phyloP scores from a whole-genome alignment of 192 early-diverging fungal species.

The Backusella circina region DNA sequence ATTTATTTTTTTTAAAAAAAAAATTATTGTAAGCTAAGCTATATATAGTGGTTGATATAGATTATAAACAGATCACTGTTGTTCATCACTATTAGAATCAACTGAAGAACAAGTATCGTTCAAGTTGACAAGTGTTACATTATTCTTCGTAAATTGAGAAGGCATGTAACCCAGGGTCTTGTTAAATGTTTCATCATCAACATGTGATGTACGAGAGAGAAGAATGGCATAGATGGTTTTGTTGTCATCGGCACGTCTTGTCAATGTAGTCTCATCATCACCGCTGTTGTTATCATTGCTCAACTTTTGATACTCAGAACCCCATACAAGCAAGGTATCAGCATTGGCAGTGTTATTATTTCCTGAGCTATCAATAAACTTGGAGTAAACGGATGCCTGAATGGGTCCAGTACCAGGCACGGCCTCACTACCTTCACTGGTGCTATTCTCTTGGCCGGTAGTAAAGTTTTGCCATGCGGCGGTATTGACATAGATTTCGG shows the following conservation, averaged over 20 bases:
- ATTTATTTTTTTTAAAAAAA: background rate
- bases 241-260: background rate
- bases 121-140: background rate
- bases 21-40: background rate
- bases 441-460: background rate
- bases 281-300: background rate
- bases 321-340: background rate
- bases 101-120: background rate
- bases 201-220: background rate
- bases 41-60: background rate
- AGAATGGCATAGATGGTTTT: background rate
- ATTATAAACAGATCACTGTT: too few species aligned
- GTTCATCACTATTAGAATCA: background rate
- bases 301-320: background rate
- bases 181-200: conserved; percentile 7
- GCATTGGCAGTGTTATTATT: background rate
- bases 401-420: background rate
- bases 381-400: background rate
- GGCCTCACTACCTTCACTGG: background rate
- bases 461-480: conserved; percentile 1
- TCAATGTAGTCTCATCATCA: too few species aligned
- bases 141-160: background rate
- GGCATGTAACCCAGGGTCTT: background rate
- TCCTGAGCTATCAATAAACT: background rate
- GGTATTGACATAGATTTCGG: background rate